phyloP scores from a whole-genome alignment of 75 land plant species.

The Larix kaempferi region DNA sequence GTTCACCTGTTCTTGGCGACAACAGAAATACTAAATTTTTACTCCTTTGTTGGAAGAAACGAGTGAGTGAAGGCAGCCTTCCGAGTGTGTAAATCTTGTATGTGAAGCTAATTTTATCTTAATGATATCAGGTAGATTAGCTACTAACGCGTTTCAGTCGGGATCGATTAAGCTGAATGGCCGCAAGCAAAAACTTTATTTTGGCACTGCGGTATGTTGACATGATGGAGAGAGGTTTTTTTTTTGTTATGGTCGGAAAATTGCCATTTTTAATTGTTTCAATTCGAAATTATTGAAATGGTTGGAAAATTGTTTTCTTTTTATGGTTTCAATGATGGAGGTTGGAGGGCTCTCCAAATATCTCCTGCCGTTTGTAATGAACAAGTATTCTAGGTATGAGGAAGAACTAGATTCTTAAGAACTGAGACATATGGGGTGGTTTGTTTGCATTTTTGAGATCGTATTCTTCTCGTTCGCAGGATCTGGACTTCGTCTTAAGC shows the following conservation, averaged over 20 bases:
- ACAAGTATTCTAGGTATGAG: constrained; percentile 72
- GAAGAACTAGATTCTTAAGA: not conserved
- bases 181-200: constrained; percentile 64
- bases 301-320: too few species aligned
- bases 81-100: too few species aligned
- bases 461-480: constrained; percentile 37
- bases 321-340: constrained; percentile 90
- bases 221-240: too few species aligned
- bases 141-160: constrained; percentile 70
- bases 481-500: constrained; percentile 76
- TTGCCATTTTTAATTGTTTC: too few species aligned
- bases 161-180: constrained; percentile 81
- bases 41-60: too few species aligned
- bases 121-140: constrained; percentile 38
- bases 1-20: too few species aligned
- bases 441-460: not conserved
- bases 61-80: too few species aligned
- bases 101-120: too few species aligned
- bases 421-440: not conserved
- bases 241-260: too few species aligned
- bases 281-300: too few species aligned
- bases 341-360: constrained; percentile 83
- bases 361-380: constrained; percentile 90
- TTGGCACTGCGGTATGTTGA: constrained; percentile 69
- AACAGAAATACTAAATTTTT: too few species aligned